Base-by-base conservation (phyloP, 805 yeast species). In the Zygoascus biomembranicola region DNA sequence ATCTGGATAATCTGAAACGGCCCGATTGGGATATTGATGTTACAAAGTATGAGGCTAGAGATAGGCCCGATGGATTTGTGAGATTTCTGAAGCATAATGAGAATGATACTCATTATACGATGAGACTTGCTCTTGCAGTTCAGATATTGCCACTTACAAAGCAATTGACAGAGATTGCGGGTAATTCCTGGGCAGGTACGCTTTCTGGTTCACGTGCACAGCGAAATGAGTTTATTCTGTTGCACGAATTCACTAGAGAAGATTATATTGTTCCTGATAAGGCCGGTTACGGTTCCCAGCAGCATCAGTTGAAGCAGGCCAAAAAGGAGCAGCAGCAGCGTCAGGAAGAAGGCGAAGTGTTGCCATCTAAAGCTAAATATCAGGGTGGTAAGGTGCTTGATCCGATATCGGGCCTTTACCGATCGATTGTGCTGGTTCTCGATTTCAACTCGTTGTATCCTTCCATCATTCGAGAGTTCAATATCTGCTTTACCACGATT, bases 361-460 rank as follows among this genome's bases (percentile, higher is more conserved):
- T 35, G 28, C 59, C 56, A 2, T 43, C 53, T 13, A 57, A 50
- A 32, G 42, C 49, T 16, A 87, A 87, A 65, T 89, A 73, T 66
- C 87, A 86, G 66, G 97, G 97, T 75, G 97, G 99, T 67, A 77
- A 89, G 59, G 99, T 94, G 32, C 88, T 94, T 69, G 99, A 94
- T 59, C 99, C 99, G 0, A 97, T 87, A 63, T 89, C 85, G 66
- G 99, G 99, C 1, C 73, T 94, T 43, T 96, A 92, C 66, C 89
- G 88, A 65, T 85, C 88, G 59, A 87, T 85, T 66, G 79, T 90
- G 2, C 71, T 94, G 57, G 99, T 94, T 20, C 90, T 94, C 98
- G 99, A 94, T 72, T 94, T 94, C 83, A 94, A 94, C 72, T 89
- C 97, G 49, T 78, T 94, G 72, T 94, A 94, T 66, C 99, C 99